Evolutionary conservation across 2,329 filamentous ascomycete genomes (phyloP).

Genomic region (Dactylonectria macrodidyma): DNA sequence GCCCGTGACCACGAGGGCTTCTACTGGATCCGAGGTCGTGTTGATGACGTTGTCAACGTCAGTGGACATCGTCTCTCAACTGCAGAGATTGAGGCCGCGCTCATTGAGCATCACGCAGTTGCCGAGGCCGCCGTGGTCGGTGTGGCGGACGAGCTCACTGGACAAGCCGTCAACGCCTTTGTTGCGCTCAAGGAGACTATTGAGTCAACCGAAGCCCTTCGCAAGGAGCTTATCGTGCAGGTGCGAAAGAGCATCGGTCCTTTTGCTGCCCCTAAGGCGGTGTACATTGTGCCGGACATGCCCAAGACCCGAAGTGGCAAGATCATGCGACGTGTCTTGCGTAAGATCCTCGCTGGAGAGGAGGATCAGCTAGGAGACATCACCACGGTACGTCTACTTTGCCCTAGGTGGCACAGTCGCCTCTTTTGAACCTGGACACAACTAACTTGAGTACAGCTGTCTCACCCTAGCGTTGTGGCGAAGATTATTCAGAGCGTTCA

Average conservation of each 20-base stretch:
- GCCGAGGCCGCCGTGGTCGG: constrained; percentile 97
- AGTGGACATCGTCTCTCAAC: constrained; percentile 96
- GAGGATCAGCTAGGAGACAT: constrained; percentile 97
- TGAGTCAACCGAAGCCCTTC: constrained; percentile 82
- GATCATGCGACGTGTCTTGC: constrained; percentile 97
- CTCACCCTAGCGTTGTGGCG: constrained; percentile 89
- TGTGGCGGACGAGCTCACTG: constrained; percentile 92
- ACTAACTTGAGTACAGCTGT: constrained; percentile 71
- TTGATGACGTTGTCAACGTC: constrained; percentile 99
- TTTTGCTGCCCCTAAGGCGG: constrained; percentile 95
- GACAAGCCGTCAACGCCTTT: constrained; percentile 97
- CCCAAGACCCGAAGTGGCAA: constrained; percentile 98
- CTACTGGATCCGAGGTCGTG: constrained; percentile 99
- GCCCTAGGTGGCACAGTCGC: background rate
- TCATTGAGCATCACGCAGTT: constrained; percentile 91
- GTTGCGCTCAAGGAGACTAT: constrained; percentile 91
- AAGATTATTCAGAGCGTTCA: constrained; percentile 91
- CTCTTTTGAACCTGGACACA: background rate
- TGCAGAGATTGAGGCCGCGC: constrained; percentile 96
- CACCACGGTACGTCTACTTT: constrained; percentile 78
- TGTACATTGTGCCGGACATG: constrained; percentile 92
- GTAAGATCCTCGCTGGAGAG: constrained; percentile 97
- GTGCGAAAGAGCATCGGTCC: constrained; percentile 98
- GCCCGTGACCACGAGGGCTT: constrained; percentile 98
- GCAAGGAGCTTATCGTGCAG: constrained; percentile 94